Evolutionary conservation across 2,329 filamentous ascomycete genomes (phyloP), one percentile per base, ranked within the genome.

Genomic region (Aspergillus alliaceus): DNA sequence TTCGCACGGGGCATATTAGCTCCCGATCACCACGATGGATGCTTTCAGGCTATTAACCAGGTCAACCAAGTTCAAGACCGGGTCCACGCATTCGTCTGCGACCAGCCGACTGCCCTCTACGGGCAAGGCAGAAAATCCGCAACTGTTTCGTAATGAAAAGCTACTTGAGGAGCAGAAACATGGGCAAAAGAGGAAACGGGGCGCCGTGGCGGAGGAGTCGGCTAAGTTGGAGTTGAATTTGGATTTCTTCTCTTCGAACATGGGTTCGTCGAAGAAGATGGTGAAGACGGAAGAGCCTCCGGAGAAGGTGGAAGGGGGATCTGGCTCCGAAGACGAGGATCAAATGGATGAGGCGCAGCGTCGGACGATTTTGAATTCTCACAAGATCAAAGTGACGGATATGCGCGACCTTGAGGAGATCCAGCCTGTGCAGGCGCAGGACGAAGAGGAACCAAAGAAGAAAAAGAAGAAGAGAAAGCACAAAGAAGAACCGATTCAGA

Each of bases 321-420:
- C 64, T 25, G 67, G 57, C n/a, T 51, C 51, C 6, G 64, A 71
- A 18, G 63, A 64, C 18, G 66, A 67, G 4, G 63, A 69, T 47
- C 48, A 59, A 0, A 80, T 91, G 64, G 84, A 86, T 65, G 83
- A 89, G 66, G 87, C 89, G 56, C 86, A 93, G 70, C 88, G 90
- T 65, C 87, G 88, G 65, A 85, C 87, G 58, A 80, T 93, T 11
- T 77, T 96, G 59, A 87, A 87, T 59, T 88, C 86, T 56, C 91
- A 96, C 74, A 90, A 92, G 62, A 80, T 97, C 63, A 96, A 96
- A 73, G 84, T 96, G 37, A 90, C 90, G 0, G 79, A 96, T 49
- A 77, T 96, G n/a, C 85, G 84, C 24, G 81, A 80, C 40, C 66
- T 78, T 39, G 75, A 75, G 44, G 71, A 69, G 22, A 71, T 72